Evolutionary conservation across 2,329 filamentous ascomycete genomes (phyloP).

Genomic region (Aspergillus hiratsukae): DNA sequence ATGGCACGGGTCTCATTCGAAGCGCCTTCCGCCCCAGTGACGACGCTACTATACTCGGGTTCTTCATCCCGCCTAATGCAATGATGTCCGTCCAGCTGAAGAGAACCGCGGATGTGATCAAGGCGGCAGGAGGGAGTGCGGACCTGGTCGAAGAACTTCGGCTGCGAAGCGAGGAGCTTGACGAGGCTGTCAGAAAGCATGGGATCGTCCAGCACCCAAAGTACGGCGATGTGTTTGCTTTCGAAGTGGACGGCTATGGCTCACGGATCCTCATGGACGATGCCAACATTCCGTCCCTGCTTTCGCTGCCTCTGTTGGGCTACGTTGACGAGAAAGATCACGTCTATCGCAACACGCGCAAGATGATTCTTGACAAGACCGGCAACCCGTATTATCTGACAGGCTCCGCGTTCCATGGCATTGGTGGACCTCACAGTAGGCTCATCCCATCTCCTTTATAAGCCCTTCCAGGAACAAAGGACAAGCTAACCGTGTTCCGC

Average conservation of each 20-base stretch:
- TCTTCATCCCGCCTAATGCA: conserved; percentile 91
- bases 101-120: conserved; percentile 67
- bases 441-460: conserved; percentile 3
- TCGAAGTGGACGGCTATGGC: conserved; percentile 62
- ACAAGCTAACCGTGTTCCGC: conserved; percentile 35
- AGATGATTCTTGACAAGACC: conserved; percentile 67
- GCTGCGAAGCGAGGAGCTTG: conserved; percentile 61
- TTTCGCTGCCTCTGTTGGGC: conserved; percentile 56
- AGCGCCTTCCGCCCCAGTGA: conserved; percentile 94
- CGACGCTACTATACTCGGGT: conserved; percentile 89
- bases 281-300: conserved; percentile 60
- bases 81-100: conserved; percentile 90
- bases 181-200: conserved; percentile 75
- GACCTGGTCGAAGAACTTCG: conserved; percentile 47
- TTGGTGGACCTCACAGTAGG: conserved; percentile 70
- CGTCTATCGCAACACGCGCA: conserved; percentile 83
- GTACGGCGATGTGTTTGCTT: conserved; percentile 59
- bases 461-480: background rate
- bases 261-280: conserved; percentile 62
- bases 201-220: conserved; percentile 57
- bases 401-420: conserved; percentile 74
- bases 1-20: conserved; percentile 76
- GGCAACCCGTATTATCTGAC: conserved; percentile 87
- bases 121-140: conserved; percentile 51
- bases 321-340: conserved; percentile 57